Base-by-base conservation (phyloP, 306 rosid species). In the Cercis canadensis region DNA sequence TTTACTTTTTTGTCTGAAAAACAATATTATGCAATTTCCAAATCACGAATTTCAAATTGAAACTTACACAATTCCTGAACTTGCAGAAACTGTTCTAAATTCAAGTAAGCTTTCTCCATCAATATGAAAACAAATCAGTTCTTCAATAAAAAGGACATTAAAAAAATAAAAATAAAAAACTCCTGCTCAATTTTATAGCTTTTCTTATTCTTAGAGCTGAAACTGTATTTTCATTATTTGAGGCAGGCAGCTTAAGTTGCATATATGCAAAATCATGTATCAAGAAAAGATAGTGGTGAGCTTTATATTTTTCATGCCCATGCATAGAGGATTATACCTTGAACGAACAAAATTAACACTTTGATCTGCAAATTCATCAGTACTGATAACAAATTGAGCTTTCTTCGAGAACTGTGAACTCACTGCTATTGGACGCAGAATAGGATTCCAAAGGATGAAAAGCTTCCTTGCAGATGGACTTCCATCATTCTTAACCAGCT, bases 401-500 rank as follows among this genome's bases (percentile, higher is more conserved):
- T 69, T 78, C 68, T 78, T 87, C 54, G 19, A 50, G 71, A 55
- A 65, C 94, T 89, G 82, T 54, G 60, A 81, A 78, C 81, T 74
- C 56, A 89, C 96, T 49, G 72, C 29, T 71, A 82, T 80, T 34
- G 72, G 87, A 46, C 19, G 65, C 47, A 73, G 34, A 36, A 65
- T 31, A 57, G 97, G 92, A 83, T 93, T 90, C 98, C 98, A 90
- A 74, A 93, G 96, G 78, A 93, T 63, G 75, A 93, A 93, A 54
- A 79, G 86, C 82, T 93, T 93, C 82, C 87, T 81, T 11, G 97
- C 78, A 66, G 96, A 85, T 37, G 97, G 98, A 83, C 98, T 93
- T 74, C 98, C 98, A 87, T 93, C 96, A 43, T 86, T 90, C 76
- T 90, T 83, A 83, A 93, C 82, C 83, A 93, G 82, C 88, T 93